Conservation (phyloP, 2,329 filamentous ascomycete genomes). For the Nectriaceae sp. region DNA sequence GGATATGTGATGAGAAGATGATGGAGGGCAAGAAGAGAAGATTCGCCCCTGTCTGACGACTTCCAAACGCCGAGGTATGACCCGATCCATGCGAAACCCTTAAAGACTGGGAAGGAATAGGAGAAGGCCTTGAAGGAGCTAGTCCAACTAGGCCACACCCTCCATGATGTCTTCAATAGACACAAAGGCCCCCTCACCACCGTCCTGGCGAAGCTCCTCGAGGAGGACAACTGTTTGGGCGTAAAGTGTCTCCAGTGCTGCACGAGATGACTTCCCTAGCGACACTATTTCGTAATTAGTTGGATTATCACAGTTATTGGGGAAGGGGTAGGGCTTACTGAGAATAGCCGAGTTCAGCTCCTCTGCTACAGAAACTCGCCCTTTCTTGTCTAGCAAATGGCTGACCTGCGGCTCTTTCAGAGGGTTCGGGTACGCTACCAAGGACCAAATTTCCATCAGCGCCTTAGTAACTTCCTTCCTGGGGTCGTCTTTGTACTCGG, state of each 20-base stretch:
- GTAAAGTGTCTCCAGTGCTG: conserved; percentile 81
- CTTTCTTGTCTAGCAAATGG: conserved; percentile 74
- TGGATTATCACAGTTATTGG: neutral
- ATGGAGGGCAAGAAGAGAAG: conserved; percentile 3
- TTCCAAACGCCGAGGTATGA: conserved; percentile 25
- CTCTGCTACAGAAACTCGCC: conserved; percentile 80
- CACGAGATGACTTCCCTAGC: conserved; percentile 83
- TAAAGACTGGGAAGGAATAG: conserved; percentile 10
- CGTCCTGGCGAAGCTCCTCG: conserved; percentile 77
- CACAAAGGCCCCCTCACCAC: conserved; percentile 81
- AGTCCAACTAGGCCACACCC: conserved; percentile 43
- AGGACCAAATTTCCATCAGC: conserved; percentile 81
- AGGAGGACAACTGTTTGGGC: conserved; percentile 85
- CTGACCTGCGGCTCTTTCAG: conserved; percentile 72
- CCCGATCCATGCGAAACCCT: conserved; percentile 19
- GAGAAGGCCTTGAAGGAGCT: conserved; percentile 3
- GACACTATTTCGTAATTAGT: conserved; percentile 61
- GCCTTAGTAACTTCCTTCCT: conserved; percentile 71
- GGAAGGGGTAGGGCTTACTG: neutral
- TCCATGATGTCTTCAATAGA: conserved; percentile 56
- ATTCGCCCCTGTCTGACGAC: conserved; percentile 2
- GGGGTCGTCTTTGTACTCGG: conserved; percentile 74
- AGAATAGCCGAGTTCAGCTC: conserved; percentile 93
- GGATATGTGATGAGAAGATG: neutral
- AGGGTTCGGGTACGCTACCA: conserved; percentile 85